Percentiles rank a stretch among this genome's conserved stretches.
Evolutionary conservation across 208 protist genomes (phyloP).

Genomic region (Naegleria lovaniensis): DNA sequence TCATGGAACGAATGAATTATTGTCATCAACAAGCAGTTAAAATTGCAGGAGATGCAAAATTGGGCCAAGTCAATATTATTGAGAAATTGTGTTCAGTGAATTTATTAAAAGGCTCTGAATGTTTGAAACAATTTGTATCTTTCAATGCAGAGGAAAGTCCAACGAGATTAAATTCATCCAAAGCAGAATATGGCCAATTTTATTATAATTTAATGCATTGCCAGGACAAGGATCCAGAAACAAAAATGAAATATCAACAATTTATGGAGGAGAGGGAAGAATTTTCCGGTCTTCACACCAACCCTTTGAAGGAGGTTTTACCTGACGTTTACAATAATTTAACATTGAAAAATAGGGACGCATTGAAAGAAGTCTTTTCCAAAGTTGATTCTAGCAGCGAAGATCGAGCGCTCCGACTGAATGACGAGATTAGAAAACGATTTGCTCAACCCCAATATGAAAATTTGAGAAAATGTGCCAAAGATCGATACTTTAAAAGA

Average conservation of each 20-base stretch:
- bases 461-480: background rate
- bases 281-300: background rate
- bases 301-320: background rate
- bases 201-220: conserved; percentile 16
- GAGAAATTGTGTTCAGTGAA: background rate
- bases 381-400: background rate
- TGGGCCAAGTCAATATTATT: background rate
- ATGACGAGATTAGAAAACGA: background rate
- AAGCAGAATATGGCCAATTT: background rate
- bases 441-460: background rate
- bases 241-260: background rate
- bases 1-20: background rate
- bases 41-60: background rate
- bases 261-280: background rate
- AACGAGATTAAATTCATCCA: background rate
- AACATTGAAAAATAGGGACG: background rate
- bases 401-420: background rate
- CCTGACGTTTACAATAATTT: background rate
- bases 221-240: background rate
- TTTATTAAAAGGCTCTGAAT: background rate
- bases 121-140: background rate
- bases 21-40: background rate
- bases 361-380: background rate
- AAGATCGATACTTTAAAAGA: background rate
- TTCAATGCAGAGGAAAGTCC: background rate